Conservation (phyloP, 1,284 basidiomycete species). For the Ustilago trichophora region DNA sequence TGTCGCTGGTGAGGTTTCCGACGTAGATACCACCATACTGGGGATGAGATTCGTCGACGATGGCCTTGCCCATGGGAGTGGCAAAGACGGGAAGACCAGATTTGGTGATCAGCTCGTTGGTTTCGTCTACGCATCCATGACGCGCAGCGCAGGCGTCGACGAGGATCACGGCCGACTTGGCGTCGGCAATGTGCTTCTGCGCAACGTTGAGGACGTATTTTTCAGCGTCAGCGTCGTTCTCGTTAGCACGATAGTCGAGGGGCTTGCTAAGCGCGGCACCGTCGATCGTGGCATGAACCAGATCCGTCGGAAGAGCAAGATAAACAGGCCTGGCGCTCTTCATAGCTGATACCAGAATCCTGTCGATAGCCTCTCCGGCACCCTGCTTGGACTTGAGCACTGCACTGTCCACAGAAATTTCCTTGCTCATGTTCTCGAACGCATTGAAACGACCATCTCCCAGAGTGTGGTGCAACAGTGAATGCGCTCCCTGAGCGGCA, state of each 20-base stretch:
- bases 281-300: conserved; percentile 78
- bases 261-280: conserved; percentile 75
- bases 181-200: conserved; percentile 71
- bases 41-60: conserved; percentile 79
- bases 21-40: conserved; percentile 85
- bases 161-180: conserved; percentile 78
- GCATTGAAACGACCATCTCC: conserved; percentile 72
- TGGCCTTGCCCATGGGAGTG: conserved; percentile 88
- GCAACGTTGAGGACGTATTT: conserved; percentile 74
- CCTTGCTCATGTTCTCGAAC: conserved; percentile 79
- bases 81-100: conserved; percentile 70
- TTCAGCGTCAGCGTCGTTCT: conserved; percentile 74
- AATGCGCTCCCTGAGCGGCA: conserved; percentile 72
- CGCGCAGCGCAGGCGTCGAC: conserved; percentile 88
- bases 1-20: conserved; percentile 65
- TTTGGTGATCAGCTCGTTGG: conserved; percentile 75
- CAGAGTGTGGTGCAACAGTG: conserved; percentile 68
- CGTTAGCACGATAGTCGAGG: conserved; percentile 18
- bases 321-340: conserved; percentile 82
- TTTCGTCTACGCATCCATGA: conserved; percentile 77
- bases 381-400: conserved; percentile 47
- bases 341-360: conserved; percentile 79
- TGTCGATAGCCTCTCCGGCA: conserved; percentile 77
- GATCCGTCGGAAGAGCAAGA: conserved; percentile 84
- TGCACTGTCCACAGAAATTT: conserved; percentile 79